Evolutionary conservation across 805 yeast genomes (phyloP), one percentile per base, ranked within the genome.

Genomic region (Barnettozyma salicaria): DNA sequence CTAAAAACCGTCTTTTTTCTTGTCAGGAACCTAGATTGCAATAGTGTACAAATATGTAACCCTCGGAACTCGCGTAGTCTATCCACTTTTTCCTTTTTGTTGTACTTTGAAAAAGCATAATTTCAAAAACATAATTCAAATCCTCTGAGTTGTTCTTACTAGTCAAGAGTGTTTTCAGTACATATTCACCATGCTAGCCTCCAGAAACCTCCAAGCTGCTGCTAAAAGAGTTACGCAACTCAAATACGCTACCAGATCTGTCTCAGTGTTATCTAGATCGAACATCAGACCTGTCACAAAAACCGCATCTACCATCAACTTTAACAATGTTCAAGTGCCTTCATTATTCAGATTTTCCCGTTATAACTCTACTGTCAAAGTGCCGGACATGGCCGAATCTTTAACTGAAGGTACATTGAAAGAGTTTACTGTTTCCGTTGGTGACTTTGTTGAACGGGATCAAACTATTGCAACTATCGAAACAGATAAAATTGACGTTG

Each of bases 381-480:
- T 92, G 17, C 98, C 98, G 33, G 94, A 86, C 48, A 88, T 92
- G 97, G 97, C 98, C 30, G 98, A 92, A 67, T 89, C 97, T 34
- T 81, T 92, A 58, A 86, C 96, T 28, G 98, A 92, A 64, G 98
- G 98, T 60, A 86, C 97, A 34, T 73, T 92, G 49, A 70, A 85
- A 44, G 74, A 73, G 41, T 80, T 67, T 57, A 66, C 70, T 47
- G 81, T 80, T 59, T 65, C 75, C 44, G 87, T 88, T 44, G 98
- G 98, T 49, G 97, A 90, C 43, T 88, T 65, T 53, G 90, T 90
- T 39, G 75, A 72, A 41, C 76, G 68, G 50, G 97, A 90, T 63
- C 97, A 90, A 67, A 78, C 84, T 48, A 71, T 92, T 50, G 97
- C 97, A 41, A 89, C 97, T 47, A 90, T 92, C 53, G 98, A 92